Conservation (phyloP, 345 rosid genomes). For the Linum tenue region DNA sequence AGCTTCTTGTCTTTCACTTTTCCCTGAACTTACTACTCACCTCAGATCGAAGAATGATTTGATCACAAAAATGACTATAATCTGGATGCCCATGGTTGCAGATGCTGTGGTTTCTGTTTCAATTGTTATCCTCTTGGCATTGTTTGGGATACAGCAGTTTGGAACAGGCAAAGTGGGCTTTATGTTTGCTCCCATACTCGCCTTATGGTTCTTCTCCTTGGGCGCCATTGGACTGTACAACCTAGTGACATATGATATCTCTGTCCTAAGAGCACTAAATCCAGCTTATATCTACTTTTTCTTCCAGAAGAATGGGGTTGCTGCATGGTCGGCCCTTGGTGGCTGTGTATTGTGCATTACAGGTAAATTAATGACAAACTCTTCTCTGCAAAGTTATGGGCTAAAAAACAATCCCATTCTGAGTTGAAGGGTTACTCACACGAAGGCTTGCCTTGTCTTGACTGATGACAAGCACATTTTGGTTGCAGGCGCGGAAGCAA, state of each 20-base stretch:
- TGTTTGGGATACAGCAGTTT: conserved; percentile 86
- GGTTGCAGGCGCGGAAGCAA: conserved; percentile 84
- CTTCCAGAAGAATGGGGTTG: conserved; percentile 65
- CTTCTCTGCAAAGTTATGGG: conserved; percentile 8
- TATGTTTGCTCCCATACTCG: conserved; percentile 79
- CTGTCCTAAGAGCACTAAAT: conserved; percentile 74
- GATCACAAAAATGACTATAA: conserved; percentile 1
- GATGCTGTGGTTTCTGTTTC: conserved; percentile 62
- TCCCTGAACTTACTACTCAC: too few species aligned
- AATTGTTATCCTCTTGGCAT: conserved; percentile 47
- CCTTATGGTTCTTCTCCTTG: conserved; percentile 82
- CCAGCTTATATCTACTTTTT: conserved; percentile 67
- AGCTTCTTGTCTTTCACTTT: too few species aligned
- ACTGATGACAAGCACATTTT: background rate
- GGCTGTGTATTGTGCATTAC: conserved; percentile 94
- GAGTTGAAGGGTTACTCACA: background rate
- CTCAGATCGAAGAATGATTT: background rate
- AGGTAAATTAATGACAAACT: conserved; percentile 28
- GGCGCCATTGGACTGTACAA: conserved; percentile 82
- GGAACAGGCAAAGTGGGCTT: conserved; percentile 89
- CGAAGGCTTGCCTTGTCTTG: background rate
- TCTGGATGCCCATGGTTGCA: conserved; percentile 28
- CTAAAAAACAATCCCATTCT: background rate
- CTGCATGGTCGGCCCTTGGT: conserved; percentile 91
- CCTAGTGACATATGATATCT: conserved; percentile 45